Base-by-base conservation (phyloP, 176 grass and related monocot species). In the Coix lacrymajobi region DNA sequence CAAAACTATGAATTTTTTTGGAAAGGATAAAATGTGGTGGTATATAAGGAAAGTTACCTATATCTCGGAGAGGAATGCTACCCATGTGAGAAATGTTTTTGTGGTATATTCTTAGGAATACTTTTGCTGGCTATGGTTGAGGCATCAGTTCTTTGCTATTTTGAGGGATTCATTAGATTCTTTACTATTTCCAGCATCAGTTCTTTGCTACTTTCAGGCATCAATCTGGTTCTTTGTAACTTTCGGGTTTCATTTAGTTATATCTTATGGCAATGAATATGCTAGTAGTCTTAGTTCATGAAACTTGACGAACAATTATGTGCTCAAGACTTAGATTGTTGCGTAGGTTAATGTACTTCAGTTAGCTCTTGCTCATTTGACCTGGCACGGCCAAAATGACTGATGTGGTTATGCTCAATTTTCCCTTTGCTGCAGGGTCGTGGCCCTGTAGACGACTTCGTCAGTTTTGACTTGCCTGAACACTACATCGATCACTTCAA, bases 401-500 rank as follows among this genome's bases (percentile, higher is more conserved):
- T 83, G 49, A 65, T 82, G 20, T 33, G 25, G 40, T 31, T 66
- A 30, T 25, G 43, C 46, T 69, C 46, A 36, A 52, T 24, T 34
- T 60, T 83, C 34, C 9, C 25, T 22, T 57, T 84, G 56, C 56
- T 14, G 46, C 81, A 98, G 96, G 96, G 96, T 49, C 90, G 93
- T 45, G 89, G 96, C 33, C 93, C 96, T 19, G 68, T 94, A 25
- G 93, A 96, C 9, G 87, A 96, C 48, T 96, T 96, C 81, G 8
- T 12, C 51, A 79, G 49, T 19, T 56, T 82, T 19, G 91, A 87
- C 71, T 90, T 99, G 82, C 93, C 91, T 22, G 93, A 94, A 9
- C 68, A 96, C 63, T 99, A 96, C 78, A 83, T 99, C 0, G 91
- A 96, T 6, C 85, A 92, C 51, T 96, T 96, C 78, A 96, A 74